Conservation (phyloP, 352 stramenopile genomes). For the Pythium volutum region DNA sequence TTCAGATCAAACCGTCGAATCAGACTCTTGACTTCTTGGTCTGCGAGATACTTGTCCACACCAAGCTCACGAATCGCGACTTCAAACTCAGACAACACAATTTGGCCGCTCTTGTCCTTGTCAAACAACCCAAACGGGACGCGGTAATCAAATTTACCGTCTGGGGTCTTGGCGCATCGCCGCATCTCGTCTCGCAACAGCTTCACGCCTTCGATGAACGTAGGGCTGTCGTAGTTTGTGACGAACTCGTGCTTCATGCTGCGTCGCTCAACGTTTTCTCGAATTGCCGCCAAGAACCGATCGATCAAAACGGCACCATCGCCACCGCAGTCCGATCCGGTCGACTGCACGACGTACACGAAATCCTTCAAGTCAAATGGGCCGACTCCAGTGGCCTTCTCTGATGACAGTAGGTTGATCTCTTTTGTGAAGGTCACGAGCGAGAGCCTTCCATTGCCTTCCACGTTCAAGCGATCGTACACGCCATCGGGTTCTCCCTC, state of each 20-base stretch:
- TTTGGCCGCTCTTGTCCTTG: conserved; percentile 63
- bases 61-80: conserved; percentile 60
- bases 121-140: conserved; percentile 74
- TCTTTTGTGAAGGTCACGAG: conserved; percentile 57
- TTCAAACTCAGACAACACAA: conserved; percentile 75
- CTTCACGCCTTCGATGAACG: conserved; percentile 71
- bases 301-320: conserved; percentile 68
- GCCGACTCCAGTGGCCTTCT: conserved; percentile 40
- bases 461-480: conserved; percentile 71
- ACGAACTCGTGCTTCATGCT: conserved; percentile 87
- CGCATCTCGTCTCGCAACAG: conserved; percentile 69
- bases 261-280: conserved; percentile 62
- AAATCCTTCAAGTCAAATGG: conserved; percentile 69
- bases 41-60: conserved; percentile 63
- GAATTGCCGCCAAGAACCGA: conserved; percentile 62
- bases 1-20: conserved; percentile 79
- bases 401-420: conserved; percentile 48
- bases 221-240: conserved; percentile 75
- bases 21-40: conserved; percentile 79
- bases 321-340: conserved; percentile 66
- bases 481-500: conserved; percentile 41
- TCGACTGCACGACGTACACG: conserved; percentile 71
- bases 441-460: conserved; percentile 67
- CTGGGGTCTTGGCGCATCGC: conserved; percentile 72
- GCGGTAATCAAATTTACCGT: conserved; percentile 73